Base-by-base conservation (phyloP, 176 grass and related monocot species). In the Cymbopogon citratus region DNA sequence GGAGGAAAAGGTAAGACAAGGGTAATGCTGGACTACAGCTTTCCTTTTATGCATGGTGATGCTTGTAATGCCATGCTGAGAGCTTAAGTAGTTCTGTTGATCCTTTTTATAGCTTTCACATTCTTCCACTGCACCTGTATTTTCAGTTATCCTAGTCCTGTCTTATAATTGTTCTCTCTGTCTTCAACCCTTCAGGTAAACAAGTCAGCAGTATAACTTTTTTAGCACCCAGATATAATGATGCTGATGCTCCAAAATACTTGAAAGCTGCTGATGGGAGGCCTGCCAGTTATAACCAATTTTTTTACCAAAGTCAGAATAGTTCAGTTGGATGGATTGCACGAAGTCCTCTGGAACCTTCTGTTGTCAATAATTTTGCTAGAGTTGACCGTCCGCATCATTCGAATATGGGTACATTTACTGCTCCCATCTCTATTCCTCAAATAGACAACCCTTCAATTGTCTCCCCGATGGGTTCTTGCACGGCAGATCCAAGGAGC, bases 181-280 rank as follows among this genome's bases (percentile, higher is more conserved):
- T 18, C 34, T 75, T 84, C 21, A 43, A 85, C 60, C 12, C 76
- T 51, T 85, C 87, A 94, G 92, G 84, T 45, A 91, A 91, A 83
- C 85, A 84, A 25, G 66, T 54, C 18, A 67, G 78, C 69, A 46
- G 45, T 29, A 48, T 69, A 77, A 75, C 41, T 39, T 66, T 76
- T 59, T 85, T 89, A 31, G 49, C 84, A 46, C 73, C 69, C 24
- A 87, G 81, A 76, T 82, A 74, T 71, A 75, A 46, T 28, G 28
- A 87, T 9, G 27, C 56, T 12, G 73, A 81, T 64, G 4, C 51
- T 1, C 67, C 39, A 16, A 87, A 44, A 51, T 77, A 59, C 79
- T 83, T 86, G 36, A 84, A 85, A 85, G 64, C 49, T 25, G 27
- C 63, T 23, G 62, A 91, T 18, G 57, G 51, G 28, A 85, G 80